phyloP scores from a whole-genome alignment of 805 yeast species.

The Ogataea dorogensis region DNA sequence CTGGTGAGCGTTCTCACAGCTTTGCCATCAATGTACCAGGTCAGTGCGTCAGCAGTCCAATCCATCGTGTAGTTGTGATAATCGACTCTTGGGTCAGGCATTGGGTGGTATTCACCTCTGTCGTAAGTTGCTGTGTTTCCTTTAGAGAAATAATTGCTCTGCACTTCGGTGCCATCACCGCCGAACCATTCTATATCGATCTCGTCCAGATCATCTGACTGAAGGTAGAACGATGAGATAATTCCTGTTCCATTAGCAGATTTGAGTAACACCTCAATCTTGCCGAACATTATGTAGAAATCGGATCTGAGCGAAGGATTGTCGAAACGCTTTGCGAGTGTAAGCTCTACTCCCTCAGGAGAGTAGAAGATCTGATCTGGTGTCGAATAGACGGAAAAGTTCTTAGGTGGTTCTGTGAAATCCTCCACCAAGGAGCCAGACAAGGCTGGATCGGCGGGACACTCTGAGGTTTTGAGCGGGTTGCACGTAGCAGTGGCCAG shows the following conservation, averaged over 20 bases:
- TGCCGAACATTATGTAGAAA: conserved; percentile 88
- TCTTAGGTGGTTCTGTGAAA: conserved; percentile 47
- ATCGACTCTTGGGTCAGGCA: conserved; percentile 52
- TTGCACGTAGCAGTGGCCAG: conserved; percentile 30
- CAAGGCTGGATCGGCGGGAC: conserved; percentile 54
- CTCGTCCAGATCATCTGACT: conserved; percentile 84
- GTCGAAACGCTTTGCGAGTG: conserved; percentile 61
- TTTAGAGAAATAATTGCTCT: conserved; percentile 77
- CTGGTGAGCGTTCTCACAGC: conserved; percentile 61
- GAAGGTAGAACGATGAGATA: conserved; percentile 76
- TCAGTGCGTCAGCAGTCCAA: conserved; percentile 66
- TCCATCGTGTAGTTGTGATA: conserved; percentile 82
- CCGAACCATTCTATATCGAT: conserved; percentile 89
- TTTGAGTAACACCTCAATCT: conserved; percentile 65
- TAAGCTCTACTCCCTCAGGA: conserved; percentile 60
- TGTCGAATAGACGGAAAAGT: conserved; percentile 43
- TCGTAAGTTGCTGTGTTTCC: conserved; percentile 77
- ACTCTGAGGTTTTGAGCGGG: conserved; percentile 30
- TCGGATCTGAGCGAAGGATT: conserved; percentile 77
- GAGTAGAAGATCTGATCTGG: conserved; percentile 45
- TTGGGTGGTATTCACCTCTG: conserved; percentile 71
- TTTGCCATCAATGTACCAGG: conserved; percentile 73
- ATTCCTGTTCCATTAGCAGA: conserved; percentile 80
- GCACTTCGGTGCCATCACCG: conserved; percentile 70
- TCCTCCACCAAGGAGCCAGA: conserved; percentile 52